phyloP scores from a whole-genome alignment of 768 basidiomycete genomes.

The Termitomyces sp. region DNA sequence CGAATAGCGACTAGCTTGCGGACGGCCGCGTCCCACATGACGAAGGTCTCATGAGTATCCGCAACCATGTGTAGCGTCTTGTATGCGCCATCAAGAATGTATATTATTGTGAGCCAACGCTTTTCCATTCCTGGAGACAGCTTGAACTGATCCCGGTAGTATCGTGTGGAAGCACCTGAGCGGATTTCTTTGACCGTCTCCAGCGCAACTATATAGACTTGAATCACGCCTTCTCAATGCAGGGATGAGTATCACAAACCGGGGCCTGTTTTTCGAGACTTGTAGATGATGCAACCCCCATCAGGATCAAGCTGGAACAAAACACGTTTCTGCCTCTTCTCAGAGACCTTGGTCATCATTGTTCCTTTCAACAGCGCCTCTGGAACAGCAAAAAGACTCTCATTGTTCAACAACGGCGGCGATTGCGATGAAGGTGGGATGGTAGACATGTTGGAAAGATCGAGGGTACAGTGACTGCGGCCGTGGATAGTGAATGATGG shows the following conservation, averaged over 20 bases:
- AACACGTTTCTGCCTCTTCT: conserved; percentile 65
- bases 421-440: not conserved
- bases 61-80: conserved; percentile 88
- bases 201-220: conserved; percentile 59
- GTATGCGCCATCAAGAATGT: conserved; percentile 71
- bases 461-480: not conserved
- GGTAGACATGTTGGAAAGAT: not conserved
- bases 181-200: conserved; percentile 88
- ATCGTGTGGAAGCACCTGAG: conserved; percentile 62
- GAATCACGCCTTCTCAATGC: not conserved
- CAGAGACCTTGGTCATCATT: conserved; percentile 78
- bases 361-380: conserved; percentile 36
- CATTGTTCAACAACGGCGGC: not conserved
- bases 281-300: conserved; percentile 70
- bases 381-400: conserved; percentile 8
- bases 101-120: conserved; percentile 85
- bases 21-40: conserved; percentile 58
- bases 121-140: conserved; percentile 57
- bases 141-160: conserved; percentile 70
- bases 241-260: conserved; percentile 40
- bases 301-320: conserved; percentile 72
- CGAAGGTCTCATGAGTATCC: conserved; percentile 42
- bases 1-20: conserved; percentile 61
- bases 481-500: not conserved
- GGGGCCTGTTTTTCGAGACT: conserved; percentile 56